A percentile compares a stretch with the other conserved stretches of the same genome.
Conservation (phyloP, 2,329 filamentous ascomycete genomes). For the Aureobasidium sp. region DNA sequence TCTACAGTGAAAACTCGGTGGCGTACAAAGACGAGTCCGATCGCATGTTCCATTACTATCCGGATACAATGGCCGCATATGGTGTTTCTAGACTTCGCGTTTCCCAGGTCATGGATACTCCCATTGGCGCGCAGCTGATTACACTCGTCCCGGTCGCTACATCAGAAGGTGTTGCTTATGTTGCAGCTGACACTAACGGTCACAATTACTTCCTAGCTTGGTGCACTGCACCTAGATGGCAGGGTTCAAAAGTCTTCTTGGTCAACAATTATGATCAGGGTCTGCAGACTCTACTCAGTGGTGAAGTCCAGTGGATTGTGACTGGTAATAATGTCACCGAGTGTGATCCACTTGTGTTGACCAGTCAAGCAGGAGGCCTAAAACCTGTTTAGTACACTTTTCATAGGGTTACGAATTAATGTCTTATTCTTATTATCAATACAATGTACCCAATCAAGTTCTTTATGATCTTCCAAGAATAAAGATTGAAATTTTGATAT, state of each 20-base stretch:
- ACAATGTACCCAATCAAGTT: too few species aligned
- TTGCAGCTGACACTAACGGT: neutral
- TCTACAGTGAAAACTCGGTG: neutral
- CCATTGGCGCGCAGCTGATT: neutral
- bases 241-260: neutral
- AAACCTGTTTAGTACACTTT: neutral
- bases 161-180: neutral
- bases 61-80: neutral
- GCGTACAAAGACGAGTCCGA: neutral
- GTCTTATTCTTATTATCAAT: too few species aligned
- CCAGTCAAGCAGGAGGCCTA: neutral
- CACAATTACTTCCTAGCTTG: neutral
- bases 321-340: neutral
- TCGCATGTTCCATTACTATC: neutral
- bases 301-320: neutral
- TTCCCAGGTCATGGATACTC: neutral
- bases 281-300: neutral
- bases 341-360: neutral
- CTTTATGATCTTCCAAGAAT: too few species aligned
- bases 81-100: neutral
- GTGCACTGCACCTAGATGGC: neutral
- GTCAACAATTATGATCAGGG: neutral
- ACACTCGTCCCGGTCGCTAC: neutral
- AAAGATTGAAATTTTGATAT: too few species aligned
- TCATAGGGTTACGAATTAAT: neutral